phyloP scores from a whole-genome alignment of 768 basidiomycete species.

The Sutorius australiensis region DNA sequence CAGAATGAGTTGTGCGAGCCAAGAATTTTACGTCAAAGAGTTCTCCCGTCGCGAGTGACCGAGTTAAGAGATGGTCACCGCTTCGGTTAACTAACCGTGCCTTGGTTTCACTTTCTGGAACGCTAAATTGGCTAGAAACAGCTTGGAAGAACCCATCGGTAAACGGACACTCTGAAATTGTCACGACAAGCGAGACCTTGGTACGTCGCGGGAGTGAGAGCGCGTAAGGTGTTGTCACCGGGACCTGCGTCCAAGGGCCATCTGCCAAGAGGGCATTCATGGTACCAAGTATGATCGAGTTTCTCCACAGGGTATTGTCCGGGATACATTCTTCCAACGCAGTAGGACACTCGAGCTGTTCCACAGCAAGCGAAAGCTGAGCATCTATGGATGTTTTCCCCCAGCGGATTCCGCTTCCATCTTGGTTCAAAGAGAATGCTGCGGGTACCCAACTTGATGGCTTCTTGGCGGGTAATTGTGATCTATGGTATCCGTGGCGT shows the following conservation, averaged over 20 bases:
- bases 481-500: too few relatives aligned
- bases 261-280: conserved; percentile 4
- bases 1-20: not conserved
- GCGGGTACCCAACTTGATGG: not conserved
- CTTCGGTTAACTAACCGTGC: conserved; percentile 3
- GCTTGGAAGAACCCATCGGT: conserved; percentile 13
- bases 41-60: conserved; percentile 17
- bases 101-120: not conserved
- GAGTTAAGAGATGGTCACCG: conserved; percentile 5
- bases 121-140: not conserved
- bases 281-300: not conserved
- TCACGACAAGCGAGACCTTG: conserved; percentile 13
- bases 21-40: conserved; percentile 20
- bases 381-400: conserved; percentile 10
- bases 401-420: conserved; percentile 5
- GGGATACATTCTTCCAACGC: too few relatives aligned
- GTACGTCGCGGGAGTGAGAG: not conserved
- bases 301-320: too few relatives aligned
- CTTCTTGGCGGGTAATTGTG: too few relatives aligned
- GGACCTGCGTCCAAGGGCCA: not conserved
- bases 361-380: conserved; percentile 1
- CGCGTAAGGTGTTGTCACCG: not conserved
- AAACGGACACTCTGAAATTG: conserved; percentile 15
- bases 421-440: conserved; percentile 9
- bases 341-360: not conserved